phyloP scores from a whole-genome alignment of 352 stramenopile species.

The Halophytophthora batemanensis region DNA sequence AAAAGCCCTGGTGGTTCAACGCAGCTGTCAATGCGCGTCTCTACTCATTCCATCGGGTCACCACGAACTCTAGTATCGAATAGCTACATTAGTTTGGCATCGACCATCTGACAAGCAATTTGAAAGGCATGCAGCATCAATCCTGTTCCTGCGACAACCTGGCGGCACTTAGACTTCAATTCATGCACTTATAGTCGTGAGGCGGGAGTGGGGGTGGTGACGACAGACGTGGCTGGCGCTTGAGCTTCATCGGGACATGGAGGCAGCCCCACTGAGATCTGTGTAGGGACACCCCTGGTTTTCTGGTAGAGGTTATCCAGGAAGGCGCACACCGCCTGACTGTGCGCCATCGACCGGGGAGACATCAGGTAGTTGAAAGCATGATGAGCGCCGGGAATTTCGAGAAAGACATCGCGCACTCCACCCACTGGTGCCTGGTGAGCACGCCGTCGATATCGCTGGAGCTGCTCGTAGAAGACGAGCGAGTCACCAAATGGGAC shows the following conservation, averaged over 20 bases:
- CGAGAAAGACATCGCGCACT: conserved; percentile 61
- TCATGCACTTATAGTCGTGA: conserved; percentile 8
- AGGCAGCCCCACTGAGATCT: neutral
- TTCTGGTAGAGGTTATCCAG: conserved; percentile 52
- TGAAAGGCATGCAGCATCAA: no score
- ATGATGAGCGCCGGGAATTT: conserved; percentile 59
- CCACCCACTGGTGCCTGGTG: conserved; percentile 12
- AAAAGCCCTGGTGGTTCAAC: no score
- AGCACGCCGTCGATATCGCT: conserved; percentile 31
- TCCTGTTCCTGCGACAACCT: no score
- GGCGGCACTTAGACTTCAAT: no score
- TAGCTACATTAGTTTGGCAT: no score
- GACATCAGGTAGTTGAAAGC: conserved; percentile 78
- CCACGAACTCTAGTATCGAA: neutral
- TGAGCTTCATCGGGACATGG: conserved; percentile 7
- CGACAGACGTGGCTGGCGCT: neutral
- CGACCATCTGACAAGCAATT: no score
- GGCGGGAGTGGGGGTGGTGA: neutral
- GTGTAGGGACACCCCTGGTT: conserved; percentile 29
- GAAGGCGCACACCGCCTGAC: conserved; percentile 65
- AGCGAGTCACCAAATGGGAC: conserved; percentile 69
- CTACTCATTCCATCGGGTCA: no score
- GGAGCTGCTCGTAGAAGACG: conserved; percentile 63
- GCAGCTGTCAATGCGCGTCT: no score
- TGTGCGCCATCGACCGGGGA: conserved; percentile 60